Evolutionary conservation across 805 yeast species (phyloP), one percentile per base, ranked within the genome.

Genomic region (Peterozyma xylosa): DNA sequence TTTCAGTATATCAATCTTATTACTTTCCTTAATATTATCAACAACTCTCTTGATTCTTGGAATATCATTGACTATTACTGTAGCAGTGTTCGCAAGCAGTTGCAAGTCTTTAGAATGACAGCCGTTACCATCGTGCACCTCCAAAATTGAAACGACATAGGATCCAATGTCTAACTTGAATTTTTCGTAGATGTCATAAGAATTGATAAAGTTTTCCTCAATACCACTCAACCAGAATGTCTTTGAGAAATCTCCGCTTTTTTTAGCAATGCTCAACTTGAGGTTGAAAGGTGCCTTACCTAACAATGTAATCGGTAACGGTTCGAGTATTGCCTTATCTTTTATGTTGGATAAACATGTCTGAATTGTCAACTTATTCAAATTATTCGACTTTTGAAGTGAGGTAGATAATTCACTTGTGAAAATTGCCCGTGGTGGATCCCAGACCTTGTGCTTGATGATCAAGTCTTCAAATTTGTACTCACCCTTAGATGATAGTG

Each of bases 31-130:
- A 34, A 33, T 40, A 51, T 39, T 33, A 47, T 52, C 9, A 54
- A 45, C 63, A 67, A 48, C 63, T 57, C 71, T 60, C 45, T 63
- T 64, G 7, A 90, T 80, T 48, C 77, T 73, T 9, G 97, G 96
- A 9, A 81, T 80, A 51, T 86, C 90, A 2, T 91, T 80, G 7
- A 90, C 78, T 1, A 78, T 72, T 39, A 90, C 70, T 13, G 69
- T 63, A 21, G 76, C 70, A 41, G 63, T 66, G 42, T 77, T 68
- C n/a, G 62, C 55, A 10, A 59, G 47, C 5, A 52, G 55, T 9
- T 53, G 60, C n/a, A 67, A 45, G 35, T 55, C 65, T 15, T 54
- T 48, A 3, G 48, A 45, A 3, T 57, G 49, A 60, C 98, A 91
- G 0, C 90, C 93, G 52, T 78, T 77, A 1, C 74, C 70, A 61